Conservation (phyloP, 805 yeast species). For the Suhomyces xylopsoci region DNA sequence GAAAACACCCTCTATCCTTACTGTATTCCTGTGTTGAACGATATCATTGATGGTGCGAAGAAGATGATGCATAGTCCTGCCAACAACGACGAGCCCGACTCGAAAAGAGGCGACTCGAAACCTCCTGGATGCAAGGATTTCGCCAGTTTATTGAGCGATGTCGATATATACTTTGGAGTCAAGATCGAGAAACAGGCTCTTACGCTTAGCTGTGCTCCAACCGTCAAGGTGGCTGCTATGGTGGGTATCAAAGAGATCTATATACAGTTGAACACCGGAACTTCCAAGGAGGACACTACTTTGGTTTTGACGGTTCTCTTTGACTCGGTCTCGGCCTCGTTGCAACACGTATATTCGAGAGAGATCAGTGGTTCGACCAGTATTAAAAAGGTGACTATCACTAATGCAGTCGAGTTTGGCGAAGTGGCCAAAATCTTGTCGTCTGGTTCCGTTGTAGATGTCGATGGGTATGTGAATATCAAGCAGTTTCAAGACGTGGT, state of each 20-base stretch:
- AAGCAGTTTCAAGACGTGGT: slow-evolving; percentile 86
- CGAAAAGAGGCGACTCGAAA: neutral
- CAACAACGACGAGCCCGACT: slow-evolving; percentile 4
- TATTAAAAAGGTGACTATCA: slow-evolving; percentile 44
- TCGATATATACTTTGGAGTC: slow-evolving; percentile 62
- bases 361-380: slow-evolving; percentile 75
- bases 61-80: slow-evolving; percentile 37
- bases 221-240: slow-evolving; percentile 86
- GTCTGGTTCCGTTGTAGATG: slow-evolving; percentile 51
- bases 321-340: slow-evolving; percentile 59
- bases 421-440: slow-evolving; percentile 43
- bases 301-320: slow-evolving; percentile 47
- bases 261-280: slow-evolving; percentile 53
- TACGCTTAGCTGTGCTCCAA: slow-evolving; percentile 86
- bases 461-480: slow-evolving; percentile 64
- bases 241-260: slow-evolving; percentile 70
- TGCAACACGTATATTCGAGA: slow-evolving; percentile 89
- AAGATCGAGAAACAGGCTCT: slow-evolving; percentile 70
- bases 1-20: slow-evolving; percentile 66
- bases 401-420: slow-evolving; percentile 46
- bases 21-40: slow-evolving; percentile 75
- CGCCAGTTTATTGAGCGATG: slow-evolving; percentile 42
- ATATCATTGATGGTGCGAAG: slow-evolving; percentile 51
- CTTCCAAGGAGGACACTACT: slow-evolving; percentile 31
- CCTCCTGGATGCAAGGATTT: slow-evolving; percentile 27